Base-by-base conservation (phyloP, 1,284 basidiomycete genomes). In the Sanguinoderma infundibulare region DNA sequence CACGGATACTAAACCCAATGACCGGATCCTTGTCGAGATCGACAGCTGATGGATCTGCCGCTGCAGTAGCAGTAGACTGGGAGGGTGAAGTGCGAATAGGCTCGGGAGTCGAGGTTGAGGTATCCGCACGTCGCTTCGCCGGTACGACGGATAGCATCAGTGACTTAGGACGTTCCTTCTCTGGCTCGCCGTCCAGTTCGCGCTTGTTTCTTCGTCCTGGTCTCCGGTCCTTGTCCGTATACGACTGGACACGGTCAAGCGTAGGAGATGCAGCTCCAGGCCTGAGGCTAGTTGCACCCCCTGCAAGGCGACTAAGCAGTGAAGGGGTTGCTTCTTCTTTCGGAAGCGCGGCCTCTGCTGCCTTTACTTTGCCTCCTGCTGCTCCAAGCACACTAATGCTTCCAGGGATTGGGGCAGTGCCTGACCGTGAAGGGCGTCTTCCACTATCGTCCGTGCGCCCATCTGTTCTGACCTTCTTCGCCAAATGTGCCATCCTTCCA, bases 1-100 rank as follows among this genome's bases (percentile, higher is more conserved):
- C 87, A 67, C 82, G 83, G 63, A 86, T 86, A 65, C 82, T 84
- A 61, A 76, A 79, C 38, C 81, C 83, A 38, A 73, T 75, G 40
- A 71, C 70, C 9, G 75, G 74, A 62, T 67, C 69, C 62, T 71
- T 72, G 72, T 75, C 73, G 63, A 70, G 67, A 56, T 77, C 73
- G 30, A 55, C 7, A 51, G 49, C 6, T 12, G 36, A 30, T n/a
- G 6, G 20, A 7, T 12, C 34, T 22, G 32, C 32, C 5, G 15
- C n/a, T 20, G 38, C 7, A 28, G 30, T 30, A 3, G 59, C 32
- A 2, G 42, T 35, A 8, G 44, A 22, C 15, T 35, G 12, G 10
- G 53, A 24, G 4, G 15, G 47, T 8, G 39, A 8, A 5, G 35
- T 22, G 14, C 14, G 17, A 22, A 55, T 9, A 6, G 55, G 52